A percentile compares a stretch with the other conserved stretches of the same genome.
phyloP scores from a whole-genome alignment of 139 green algal species.

The Chlorella sp. region DNA sequence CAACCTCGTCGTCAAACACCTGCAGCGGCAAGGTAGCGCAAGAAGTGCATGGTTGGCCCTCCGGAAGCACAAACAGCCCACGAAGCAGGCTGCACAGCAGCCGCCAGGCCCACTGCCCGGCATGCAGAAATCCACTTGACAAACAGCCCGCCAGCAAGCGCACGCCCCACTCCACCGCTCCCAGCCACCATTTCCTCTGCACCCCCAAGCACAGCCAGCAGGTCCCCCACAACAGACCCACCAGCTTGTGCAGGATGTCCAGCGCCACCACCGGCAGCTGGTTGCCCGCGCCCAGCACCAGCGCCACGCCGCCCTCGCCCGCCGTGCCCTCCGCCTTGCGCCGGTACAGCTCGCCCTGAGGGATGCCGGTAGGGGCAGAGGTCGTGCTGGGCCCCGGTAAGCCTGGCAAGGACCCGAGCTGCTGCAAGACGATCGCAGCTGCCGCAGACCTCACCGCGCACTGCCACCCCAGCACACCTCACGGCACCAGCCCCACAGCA shows the following conservation, averaged over 20 bases:
- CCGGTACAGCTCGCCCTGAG: slow-evolving; percentile 43
- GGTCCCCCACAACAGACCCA: not conserved
- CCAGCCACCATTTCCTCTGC: too few relatives aligned
- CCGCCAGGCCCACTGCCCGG: too few relatives aligned
- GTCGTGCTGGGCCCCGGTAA: not conserved
- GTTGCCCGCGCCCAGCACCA: slow-evolving; percentile 83
- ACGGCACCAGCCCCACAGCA: not conserved
- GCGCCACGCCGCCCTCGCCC: slow-evolving; percentile 43
- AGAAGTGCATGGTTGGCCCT: not conserved
- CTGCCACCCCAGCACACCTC: too few relatives aligned
- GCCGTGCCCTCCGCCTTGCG: slow-evolving; percentile 43
- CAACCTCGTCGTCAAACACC: slow-evolving; percentile 68
- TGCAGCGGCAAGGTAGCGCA: not conserved
- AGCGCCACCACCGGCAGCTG: slow-evolving; percentile 55
- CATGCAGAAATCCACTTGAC: too few relatives aligned
- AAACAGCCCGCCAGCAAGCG: too few relatives aligned
- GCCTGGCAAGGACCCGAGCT: too few relatives aligned
- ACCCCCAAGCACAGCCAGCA: too few relatives aligned
- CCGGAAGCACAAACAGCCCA: not conserved
- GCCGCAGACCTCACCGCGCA: too few relatives aligned
- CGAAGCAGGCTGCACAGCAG: too few relatives aligned
- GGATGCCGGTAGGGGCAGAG: not conserved
- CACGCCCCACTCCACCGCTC: too few relatives aligned
- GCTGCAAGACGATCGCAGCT: too few relatives aligned
- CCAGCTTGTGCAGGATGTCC: slow-evolving; percentile 75